Base-by-base conservation (phyloP, 1,284 basidiomycete genomes). In the Veloboletus limbatus region DNA sequence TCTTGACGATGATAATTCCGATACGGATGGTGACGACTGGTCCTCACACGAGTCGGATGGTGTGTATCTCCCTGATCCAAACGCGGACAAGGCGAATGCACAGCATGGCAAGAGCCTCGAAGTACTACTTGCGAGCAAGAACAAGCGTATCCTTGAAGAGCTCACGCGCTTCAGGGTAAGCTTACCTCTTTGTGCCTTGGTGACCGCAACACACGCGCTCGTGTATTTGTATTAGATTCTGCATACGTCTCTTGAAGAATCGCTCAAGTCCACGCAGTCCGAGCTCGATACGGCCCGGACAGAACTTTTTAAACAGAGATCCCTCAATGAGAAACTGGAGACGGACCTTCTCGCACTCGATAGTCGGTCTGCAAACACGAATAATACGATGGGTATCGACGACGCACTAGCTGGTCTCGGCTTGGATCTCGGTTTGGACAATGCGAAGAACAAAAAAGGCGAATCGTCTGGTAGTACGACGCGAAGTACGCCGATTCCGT, bases 121-220 rank as follows among this genome's bases (percentile, higher is more conserved):
- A 67, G 82, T 83, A 21, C 80, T 98, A 1, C 78, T 99, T 22
- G 90, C 95, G 3, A 85, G 81, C 40, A 98, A 97, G 75, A 99
- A 98, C 69, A 91, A 92, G 60, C 83, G 88, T 38, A 80, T 99
- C n/a, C 78, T 93, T 35, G 94, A 98, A 57, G 93, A 98, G 61
- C 70, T 98, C 32, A 96, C 96, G 3, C 92, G 85, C 56, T 82
- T 97, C 58, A 77, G 95, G 47, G 92, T 92, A 56, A 16, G 78
- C 18, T n/a, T 14, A 0, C 13, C 8, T 28, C 4, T 9, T 6
- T 26, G 30, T 10, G 13, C 22, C 9, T 13, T 40, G 10, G 4
- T 1, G 4, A n/a, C 11, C 6, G 20, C 20, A 3, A 4, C 3
- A 10, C 11, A 13, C 4, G 31, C 27, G 39, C 31, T 45, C 34